Base-by-base conservation (phyloP, 2,329 filamentous ascomycete species). In the Sphaerulina vaccinii region DNA sequence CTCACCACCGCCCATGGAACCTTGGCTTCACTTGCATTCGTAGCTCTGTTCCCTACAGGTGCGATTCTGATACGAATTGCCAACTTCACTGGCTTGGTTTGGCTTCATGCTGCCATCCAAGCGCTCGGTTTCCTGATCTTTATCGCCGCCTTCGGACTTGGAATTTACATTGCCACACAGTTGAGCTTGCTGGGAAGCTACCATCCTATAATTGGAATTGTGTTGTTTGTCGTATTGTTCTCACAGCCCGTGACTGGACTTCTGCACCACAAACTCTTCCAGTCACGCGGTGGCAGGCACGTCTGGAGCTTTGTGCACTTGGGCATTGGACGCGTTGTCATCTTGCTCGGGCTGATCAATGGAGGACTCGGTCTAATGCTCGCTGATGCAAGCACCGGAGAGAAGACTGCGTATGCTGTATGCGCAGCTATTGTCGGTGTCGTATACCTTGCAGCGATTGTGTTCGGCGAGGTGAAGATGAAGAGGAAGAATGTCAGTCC, bases 261-360 rank as follows among this genome's bases (percentile, higher is more conserved):
- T 9, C 53, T 80, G 5, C 80, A 83, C 56, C 80, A 83, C 58
- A 55, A 67, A 3, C 59, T 76, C 24, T 83, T 76, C 68, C 56
- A 75, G 46, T 76, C 73, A 57, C 71, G 71, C n/a, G 70, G 71
- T 5, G 64, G 64, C 9, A 74, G 76, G 24, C 76, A 74, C 1
- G 58, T 71, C 4, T 77, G 74, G 65, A 77, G 75, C 0, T 70
- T 75, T 51, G 64, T 66, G 5, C 66, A 68, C 52, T 42, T 66
- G 41, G 57, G 57, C 27, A 47, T 65, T 18, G 66, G 66, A n/a
- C 59, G 66, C 11, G 53, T 61, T 32, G 69, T 76, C 16, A 73
- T 83, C 11, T 67, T 74, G 0, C 65, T 82, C 1, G 80, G 77
- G 2, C 76, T 81, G 39, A 71, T 82, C 62, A 82, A 82, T 58